These are phyloP conservation scores for Talaromyces stipitatus DNA, from an alignment of 495 filamentous ascomycete genomes.

Conservation along the genomic window DNA sequence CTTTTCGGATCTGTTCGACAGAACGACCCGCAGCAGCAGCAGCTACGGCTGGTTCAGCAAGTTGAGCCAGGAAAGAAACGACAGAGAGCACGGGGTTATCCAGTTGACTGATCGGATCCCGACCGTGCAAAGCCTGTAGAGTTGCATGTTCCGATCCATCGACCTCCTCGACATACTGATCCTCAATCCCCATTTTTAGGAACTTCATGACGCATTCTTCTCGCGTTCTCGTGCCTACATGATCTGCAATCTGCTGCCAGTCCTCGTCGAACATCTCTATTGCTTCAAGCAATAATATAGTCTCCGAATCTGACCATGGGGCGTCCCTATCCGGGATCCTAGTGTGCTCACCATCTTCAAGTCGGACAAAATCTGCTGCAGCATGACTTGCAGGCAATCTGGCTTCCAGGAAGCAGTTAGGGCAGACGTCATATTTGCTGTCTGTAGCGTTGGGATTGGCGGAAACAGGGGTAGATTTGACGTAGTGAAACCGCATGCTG, in stretches of 20 bases:
- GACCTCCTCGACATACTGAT: constrained; percentile 77
- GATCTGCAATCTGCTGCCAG: constrained; percentile 85
- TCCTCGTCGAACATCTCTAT: constrained; percentile 89
- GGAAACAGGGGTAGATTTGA: constrained; percentile 49
- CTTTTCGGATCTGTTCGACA: constrained; percentile 73
- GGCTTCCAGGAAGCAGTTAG: constrained; percentile 78
- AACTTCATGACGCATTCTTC: constrained; percentile 97
- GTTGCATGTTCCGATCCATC: constrained; percentile 50
- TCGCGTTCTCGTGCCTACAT: constrained; percentile 83
- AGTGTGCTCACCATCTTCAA: constrained; percentile 77
- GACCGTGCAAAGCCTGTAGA: constrained; percentile 57
- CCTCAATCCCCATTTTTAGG: constrained; percentile 82
- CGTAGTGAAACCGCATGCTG: constrained; percentile 80
- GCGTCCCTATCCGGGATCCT: constrained; percentile 69
- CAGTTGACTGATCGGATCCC: constrained; percentile 75
- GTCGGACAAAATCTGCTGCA: constrained; percentile 69
- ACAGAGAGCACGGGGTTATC: constrained; percentile 97
- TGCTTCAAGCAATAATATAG: constrained; percentile 76
- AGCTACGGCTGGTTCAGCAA: constrained; percentile 79
- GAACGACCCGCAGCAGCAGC: constrained; percentile 82
- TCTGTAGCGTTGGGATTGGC: constrained; percentile 50
- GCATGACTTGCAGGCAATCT: constrained; percentile 68
- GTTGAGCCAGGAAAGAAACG: constrained; percentile 81
- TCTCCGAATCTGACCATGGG: constrained; percentile 85
- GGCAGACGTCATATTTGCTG: constrained; percentile 77